Base-by-base conservation (phyloP, 2,329 filamentous ascomycete genomes). In the Escovopsis sp. region DNA sequence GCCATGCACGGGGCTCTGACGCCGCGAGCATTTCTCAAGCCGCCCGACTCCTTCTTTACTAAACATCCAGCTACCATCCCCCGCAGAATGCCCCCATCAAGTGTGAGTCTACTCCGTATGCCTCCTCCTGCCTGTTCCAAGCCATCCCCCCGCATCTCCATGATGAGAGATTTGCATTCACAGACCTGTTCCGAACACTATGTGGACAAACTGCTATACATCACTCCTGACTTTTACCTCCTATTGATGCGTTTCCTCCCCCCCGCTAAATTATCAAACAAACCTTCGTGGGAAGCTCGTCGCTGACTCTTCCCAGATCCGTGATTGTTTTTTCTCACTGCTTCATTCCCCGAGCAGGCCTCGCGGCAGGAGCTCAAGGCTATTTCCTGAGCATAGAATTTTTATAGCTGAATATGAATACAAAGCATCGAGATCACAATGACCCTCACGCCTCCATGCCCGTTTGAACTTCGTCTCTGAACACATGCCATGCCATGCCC, bases 131-230 rank as follows among this genome's bases (percentile, higher is more conserved):
- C 7, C 15, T n/a, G 27, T 25, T 24, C 36, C n/a, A n/a, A n/a
- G n/a, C n/a, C n/a, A 36, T 14, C n/a, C 15, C 5, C 11, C 34
- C 5, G 10, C 16, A n/a, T 29, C 25, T 39, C 30, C 43, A 53
- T 57, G 53, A 59, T 55, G 53, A 59, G 45, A 50, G 32, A 30
- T 30, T 50, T 40, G 41, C 53, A 54, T 51, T 38, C 54, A 58
- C 54, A 56, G 55, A 58, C 57, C 55, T 59, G 55, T 58, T 57
- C 56, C 52, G 53, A 55, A 37, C 43, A 16, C 43, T 40, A 47
- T 57, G 55, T 57, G 48, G 57, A 59, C 48, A 49, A 51, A 47
- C 31, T 51, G 53, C 49, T 41, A 50, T 50, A 20, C 27, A 47
- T 16, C 45, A 50, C 40, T 47, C 37, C 44, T 52, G 50, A 47